Percentiles rank a stretch among this genome's conserved stretches.
Conservation (phyloP, 1,284 basidiomycete species). For the Boletus austroedulis region DNA sequence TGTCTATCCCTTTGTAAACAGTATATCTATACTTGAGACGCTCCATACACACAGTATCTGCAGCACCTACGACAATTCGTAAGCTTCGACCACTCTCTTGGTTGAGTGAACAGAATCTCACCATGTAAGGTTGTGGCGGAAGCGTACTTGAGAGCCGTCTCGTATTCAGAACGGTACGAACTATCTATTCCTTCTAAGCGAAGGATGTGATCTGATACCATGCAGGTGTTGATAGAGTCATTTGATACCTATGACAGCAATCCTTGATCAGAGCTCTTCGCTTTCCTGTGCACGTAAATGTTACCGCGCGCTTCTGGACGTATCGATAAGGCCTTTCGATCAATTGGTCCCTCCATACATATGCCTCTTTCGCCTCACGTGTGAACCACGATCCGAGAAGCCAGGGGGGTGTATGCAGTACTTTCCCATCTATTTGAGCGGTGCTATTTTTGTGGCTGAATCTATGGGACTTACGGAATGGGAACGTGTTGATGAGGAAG, state of each 20-base stretch:
- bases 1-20: conserved; percentile 6
- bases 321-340: conserved; percentile 13
- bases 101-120: background rate
- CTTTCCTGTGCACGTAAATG: background rate
- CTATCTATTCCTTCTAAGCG: conserved; percentile 15
- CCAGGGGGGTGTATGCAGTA: background rate
- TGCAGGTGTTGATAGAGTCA: conserved; percentile 10
- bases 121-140: conserved; percentile 13
- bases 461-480: background rate
- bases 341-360: background rate
- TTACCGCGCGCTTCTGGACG: conserved; percentile 11
- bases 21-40: background rate
- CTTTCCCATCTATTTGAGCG: background rate
- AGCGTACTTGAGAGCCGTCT: conserved; percentile 10
- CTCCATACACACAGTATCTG: conserved; percentile 13
- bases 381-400: background rate
- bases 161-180: background rate
- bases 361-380: background rate
- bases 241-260: conserved; percentile 5
- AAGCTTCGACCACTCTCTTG: background rate
- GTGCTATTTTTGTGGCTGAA: background rate
- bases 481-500: background rate
- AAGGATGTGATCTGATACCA: conserved; percentile 24
- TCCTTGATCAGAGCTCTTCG: too few species aligned
- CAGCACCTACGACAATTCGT: background rate